Conservation (phyloP, 495 filamentous ascomycete species). For the Melanomma pulvis-pyrius region DNA sequence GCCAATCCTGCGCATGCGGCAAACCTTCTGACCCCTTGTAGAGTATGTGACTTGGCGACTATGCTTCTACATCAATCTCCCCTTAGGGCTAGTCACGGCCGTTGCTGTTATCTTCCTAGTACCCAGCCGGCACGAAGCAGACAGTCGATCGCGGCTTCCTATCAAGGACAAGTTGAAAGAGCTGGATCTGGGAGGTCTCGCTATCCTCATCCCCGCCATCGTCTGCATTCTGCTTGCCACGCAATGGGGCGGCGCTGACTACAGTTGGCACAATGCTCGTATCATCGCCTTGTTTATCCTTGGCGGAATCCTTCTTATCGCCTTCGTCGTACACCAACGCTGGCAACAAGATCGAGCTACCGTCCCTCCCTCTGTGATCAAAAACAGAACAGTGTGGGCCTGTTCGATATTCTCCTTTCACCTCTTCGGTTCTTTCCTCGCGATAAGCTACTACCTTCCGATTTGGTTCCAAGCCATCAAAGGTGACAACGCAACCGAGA, state of each 20-base stretch:
- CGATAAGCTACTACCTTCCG: slow-evolving; percentile 21
- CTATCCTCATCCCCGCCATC: slow-evolving; percentile 27
- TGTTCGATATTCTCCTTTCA: slow-evolving; percentile 16
- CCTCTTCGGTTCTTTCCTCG: background rate
- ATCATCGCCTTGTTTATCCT: slow-evolving; percentile 49
- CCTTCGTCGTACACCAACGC: slow-evolving; percentile 30
- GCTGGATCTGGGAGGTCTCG: slow-evolving; percentile 40
- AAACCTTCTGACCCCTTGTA: background rate
- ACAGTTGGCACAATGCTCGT: slow-evolving; percentile 26
- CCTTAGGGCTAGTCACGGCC: slow-evolving; percentile 38
- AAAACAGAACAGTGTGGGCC: slow-evolving; percentile 8
- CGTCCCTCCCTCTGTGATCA: slow-evolving; percentile 22
- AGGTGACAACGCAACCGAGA: background rate
- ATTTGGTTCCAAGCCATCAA: slow-evolving; percentile 31
- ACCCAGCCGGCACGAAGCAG: slow-evolving; percentile 18
- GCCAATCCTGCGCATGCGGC: background rate
- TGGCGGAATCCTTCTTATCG: slow-evolving; percentile 27
- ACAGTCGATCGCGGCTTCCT: background rate
- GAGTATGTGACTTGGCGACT: background rate
- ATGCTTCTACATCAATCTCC: slow-evolving; percentile 51
- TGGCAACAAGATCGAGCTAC: slow-evolving; percentile 24
- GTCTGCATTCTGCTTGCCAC: slow-evolving; percentile 39
- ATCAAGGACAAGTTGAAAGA: slow-evolving; percentile 41
- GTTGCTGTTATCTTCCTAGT: slow-evolving; percentile 38
- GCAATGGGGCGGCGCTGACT: slow-evolving; percentile 37